Percentiles rank a stretch among this genome's conserved stretches.
Evolutionary conservation across 2,329 filamentous ascomycete genomes (phyloP).

Genomic region (Helminthosporium solani): DNA sequence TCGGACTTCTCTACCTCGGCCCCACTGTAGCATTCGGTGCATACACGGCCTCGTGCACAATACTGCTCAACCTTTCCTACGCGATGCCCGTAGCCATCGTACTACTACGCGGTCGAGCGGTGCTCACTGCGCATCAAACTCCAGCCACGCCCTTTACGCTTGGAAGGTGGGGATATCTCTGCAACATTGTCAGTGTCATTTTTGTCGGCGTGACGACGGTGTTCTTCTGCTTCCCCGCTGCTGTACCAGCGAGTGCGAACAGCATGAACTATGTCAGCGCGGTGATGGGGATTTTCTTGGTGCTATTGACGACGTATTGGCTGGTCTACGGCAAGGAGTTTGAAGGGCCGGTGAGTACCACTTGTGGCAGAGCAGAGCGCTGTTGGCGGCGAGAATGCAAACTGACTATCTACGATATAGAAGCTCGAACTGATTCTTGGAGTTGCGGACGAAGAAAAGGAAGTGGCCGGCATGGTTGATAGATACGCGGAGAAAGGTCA

Average conservation of each 20-base stretch:
- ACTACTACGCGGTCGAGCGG: conserved; percentile 10
- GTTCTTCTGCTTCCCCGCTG: conserved; percentile 13
- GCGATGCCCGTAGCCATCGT: conserved; percentile 41
- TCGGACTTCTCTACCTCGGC: conserved; percentile 51
- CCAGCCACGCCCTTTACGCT: conserved; percentile 13
- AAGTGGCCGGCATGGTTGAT: not conserved
- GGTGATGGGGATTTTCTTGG: not conserved
- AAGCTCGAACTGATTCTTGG: conserved; percentile 13
- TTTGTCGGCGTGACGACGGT: conserved; percentile 11
- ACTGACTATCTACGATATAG: not conserved
- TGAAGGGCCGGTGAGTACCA: conserved; percentile 4
- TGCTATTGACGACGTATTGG: not conserved
- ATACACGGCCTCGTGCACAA: conserved; percentile 49
- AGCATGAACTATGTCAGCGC: conserved; percentile 7
- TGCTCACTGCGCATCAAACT: conserved; percentile 7
- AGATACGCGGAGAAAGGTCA: not conserved
- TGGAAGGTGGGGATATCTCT: conserved; percentile 7
- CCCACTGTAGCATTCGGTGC: conserved; percentile 52
- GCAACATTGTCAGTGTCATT: conserved; percentile 8
- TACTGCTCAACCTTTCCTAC: conserved; percentile 51
- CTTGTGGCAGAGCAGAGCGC: not conserved
- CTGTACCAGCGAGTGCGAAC: conserved; percentile 5
- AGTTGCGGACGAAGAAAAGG: conserved; percentile 8
- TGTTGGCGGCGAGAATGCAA: not conserved
- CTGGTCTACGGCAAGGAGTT: conserved; percentile 11